Conservation (phyloP, 495 filamentous ascomycete species). For the Bacidia gigantensis region DNA sequence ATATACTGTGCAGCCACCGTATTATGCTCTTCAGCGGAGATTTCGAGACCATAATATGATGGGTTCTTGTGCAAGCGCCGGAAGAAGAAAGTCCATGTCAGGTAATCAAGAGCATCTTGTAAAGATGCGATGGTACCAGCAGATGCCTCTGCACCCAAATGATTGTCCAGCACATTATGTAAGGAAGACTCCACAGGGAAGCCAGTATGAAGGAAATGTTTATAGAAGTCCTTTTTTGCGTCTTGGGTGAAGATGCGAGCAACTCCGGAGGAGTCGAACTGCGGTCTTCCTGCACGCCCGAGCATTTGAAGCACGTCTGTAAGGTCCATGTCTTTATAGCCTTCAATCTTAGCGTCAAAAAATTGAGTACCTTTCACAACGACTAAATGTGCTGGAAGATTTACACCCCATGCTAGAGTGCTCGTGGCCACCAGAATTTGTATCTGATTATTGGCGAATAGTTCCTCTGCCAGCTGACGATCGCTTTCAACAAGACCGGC, state of each 20-base stretch:
- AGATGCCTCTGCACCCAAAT: conserved; percentile 89
- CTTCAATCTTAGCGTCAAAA: conserved; percentile 96
- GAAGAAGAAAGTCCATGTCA: conserved; percentile 99
- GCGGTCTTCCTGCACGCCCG: conserved; percentile 84
- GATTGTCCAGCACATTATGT: conserved; percentile 93
- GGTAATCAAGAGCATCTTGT: conserved; percentile 93
- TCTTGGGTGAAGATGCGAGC: conserved; percentile 96
- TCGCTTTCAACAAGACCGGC: conserved; percentile 93
- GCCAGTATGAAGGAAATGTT: conserved; percentile 95
- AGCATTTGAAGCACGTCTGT: conserved; percentile 99
- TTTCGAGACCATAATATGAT: conserved; percentile 92
- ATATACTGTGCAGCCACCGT: conserved; percentile 67
- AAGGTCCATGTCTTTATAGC: conserved; percentile 97
- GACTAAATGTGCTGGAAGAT: conserved; percentile 91
- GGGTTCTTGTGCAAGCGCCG: conserved; percentile 94
- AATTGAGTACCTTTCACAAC: conserved; percentile 98
- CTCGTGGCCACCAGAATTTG: conserved; percentile 94
- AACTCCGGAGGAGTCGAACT: conserved; percentile 92
- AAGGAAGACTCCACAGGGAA: conserved; percentile 95
- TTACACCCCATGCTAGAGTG: conserved; percentile 96
- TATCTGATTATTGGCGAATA: conserved; percentile 96
- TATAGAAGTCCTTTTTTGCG: conserved; percentile 98
- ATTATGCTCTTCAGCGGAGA: conserved; percentile 86
- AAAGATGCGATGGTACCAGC: conserved; percentile 84
- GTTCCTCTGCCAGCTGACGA: conserved; percentile 75